Evolutionary conservation across 306 rosid species (phyloP).

Genomic region (Rubus idaeus): DNA sequence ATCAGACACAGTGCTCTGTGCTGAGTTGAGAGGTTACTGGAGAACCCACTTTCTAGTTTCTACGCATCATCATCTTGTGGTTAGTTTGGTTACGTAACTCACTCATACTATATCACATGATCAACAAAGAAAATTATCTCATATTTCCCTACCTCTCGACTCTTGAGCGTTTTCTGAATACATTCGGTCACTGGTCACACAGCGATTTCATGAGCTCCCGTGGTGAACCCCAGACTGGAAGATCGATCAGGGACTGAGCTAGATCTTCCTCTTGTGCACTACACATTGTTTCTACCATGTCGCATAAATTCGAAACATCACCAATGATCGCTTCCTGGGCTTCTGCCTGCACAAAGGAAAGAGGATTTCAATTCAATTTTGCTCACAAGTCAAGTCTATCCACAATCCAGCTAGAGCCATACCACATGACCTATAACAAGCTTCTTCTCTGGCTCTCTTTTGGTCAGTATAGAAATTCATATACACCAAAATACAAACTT

Average conservation of each 20-base stretch:
- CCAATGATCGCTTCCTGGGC: conserved; percentile 63
- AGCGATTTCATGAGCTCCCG: conserved; percentile 52
- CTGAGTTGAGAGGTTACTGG: conserved; percentile 6
- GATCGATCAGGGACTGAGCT: conserved; percentile 50
- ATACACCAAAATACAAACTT: not conserved
- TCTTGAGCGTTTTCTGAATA: conserved; percentile 28
- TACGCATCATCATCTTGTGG: conserved; percentile 23
- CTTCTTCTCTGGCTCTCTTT: not conserved
- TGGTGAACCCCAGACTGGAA: conserved; percentile 73
- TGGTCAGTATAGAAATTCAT: not conserved
- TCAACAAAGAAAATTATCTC: conserved; percentile 20
- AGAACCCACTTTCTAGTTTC: conserved; percentile 18
- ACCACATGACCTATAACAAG: not conserved
- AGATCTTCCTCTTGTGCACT: conserved; percentile 44
- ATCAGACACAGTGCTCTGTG: conserved; percentile 13
- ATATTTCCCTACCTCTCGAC: conserved; percentile 33
- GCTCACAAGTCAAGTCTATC: not conserved
- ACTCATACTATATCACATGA: conserved; percentile 27
- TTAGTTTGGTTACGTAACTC: conserved; percentile 33
- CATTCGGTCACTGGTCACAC: conserved; percentile 43
- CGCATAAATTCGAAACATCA: conserved; percentile 55
- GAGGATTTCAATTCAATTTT: not conserved
- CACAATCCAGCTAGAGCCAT: not conserved
- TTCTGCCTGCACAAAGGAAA: conserved; percentile 49
- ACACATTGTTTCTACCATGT: conserved; percentile 59